Evolutionary conservation across 2,329 filamentous ascomycete species (phyloP).

Genomic region (Epichloe hybrida): DNA sequence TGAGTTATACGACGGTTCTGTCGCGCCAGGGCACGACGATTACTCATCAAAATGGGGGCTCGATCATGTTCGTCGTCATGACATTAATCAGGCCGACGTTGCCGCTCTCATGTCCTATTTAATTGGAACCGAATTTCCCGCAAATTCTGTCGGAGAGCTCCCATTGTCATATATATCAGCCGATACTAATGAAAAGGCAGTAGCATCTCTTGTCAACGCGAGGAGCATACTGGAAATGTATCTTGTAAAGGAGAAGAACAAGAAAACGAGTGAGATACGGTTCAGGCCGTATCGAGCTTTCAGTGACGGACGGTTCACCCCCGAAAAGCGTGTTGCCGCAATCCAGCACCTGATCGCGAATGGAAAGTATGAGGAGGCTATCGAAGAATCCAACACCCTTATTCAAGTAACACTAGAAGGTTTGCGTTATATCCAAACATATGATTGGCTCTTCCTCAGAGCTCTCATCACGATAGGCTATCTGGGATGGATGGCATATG

Average conservation of each 20-base stretch:
- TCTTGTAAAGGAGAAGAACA: slow-evolving; percentile 77
- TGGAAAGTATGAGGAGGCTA: slow-evolving; percentile 60
- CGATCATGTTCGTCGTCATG: slow-evolving; percentile 67
- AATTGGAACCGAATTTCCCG: slow-evolving; percentile 75
- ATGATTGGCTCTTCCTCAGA: slow-evolving; percentile 93
- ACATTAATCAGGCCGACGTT: slow-evolving; percentile 87
- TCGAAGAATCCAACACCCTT: slow-evolving; percentile 61
- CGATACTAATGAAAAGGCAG: slow-evolving; percentile 60
- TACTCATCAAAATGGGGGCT: slow-evolving; percentile 85
- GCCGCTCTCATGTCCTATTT: slow-evolving; percentile 93
- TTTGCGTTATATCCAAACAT: slow-evolving; percentile 87
- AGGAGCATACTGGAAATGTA: slow-evolving; percentile 91
- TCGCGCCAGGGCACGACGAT: slow-evolving; percentile 75
- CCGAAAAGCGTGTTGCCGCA: slow-evolving; percentile 51
- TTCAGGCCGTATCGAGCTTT: slow-evolving; percentile 67
- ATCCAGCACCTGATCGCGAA: slow-evolving; percentile 56
- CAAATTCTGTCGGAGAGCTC: slow-evolving; percentile 89
- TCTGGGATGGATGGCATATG: slow-evolving; percentile 89
- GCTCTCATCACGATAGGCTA: slow-evolving; percentile 83
- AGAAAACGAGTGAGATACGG: slow-evolving; percentile 59
- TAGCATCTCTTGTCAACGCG: slow-evolving; percentile 73
- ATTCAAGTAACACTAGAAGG: slow-evolving; percentile 69
- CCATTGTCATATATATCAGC: slow-evolving; percentile 72
- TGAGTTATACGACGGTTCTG: slow-evolving; percentile 34
- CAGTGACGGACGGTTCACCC: slow-evolving; percentile 43